phyloP scores from a whole-genome alignment of 2,329 filamentous ascomycete species.

The Alternaria incomplexa region DNA sequence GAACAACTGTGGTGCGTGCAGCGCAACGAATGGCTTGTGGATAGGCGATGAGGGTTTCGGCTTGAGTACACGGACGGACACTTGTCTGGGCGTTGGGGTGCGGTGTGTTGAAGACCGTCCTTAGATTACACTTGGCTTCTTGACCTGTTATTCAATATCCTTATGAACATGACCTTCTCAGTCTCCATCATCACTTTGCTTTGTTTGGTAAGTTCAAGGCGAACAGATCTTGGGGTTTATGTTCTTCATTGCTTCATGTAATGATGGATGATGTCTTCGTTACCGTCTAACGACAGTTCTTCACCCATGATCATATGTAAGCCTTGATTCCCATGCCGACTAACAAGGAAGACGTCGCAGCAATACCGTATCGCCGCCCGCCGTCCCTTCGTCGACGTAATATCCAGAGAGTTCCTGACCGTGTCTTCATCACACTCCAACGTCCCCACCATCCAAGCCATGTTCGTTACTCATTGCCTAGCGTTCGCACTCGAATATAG shows the following conservation, averaged over 20 bases:
- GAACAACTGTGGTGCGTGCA: neutral
- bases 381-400: neutral
- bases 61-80: neutral
- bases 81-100: neutral
- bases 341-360: neutral
- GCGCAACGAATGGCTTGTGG: neutral
- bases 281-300: neutral
- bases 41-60: neutral
- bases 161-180: neutral
- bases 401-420: neutral
- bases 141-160: neutral
- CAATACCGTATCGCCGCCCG: neutral
- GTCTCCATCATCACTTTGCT: neutral
- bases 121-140: neutral
- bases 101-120: neutral
- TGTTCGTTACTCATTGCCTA: neutral
- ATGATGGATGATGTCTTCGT: neutral
- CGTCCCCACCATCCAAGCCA: neutral
- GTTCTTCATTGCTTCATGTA: neutral
- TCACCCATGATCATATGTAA: neutral
- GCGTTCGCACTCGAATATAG: neutral
- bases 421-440: neutral
- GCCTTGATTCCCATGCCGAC: neutral
- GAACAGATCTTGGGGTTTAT: neutral
- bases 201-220: rapidly evolving